A percentile compares a stretch with the other conserved stretches of the same genome.
phyloP scores from a whole-genome alignment of 768 basidiomycete genomes.

The Boletus vermiculosoides region DNA sequence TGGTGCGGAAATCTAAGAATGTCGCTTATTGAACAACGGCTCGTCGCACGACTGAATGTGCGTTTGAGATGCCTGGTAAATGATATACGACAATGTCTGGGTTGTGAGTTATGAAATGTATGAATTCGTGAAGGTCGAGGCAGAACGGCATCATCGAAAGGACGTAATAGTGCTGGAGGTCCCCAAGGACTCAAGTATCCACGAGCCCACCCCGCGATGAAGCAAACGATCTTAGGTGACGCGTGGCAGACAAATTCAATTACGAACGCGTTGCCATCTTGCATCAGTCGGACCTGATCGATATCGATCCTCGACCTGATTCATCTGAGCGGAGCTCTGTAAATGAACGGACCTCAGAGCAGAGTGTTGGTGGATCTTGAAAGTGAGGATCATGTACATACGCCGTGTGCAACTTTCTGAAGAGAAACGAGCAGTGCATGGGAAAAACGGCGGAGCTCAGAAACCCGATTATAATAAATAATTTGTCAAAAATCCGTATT shows the following conservation, averaged over 20 bases:
- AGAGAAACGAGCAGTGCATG: constrained; percentile 21
- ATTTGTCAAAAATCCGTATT: constrained; percentile 13
- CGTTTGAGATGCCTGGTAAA: constrained; percentile 33
- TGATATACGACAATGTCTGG: constrained; percentile 30
- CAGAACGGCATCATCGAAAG: constrained; percentile 23
- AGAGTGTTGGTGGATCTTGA: constrained; percentile 28
- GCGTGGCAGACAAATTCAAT: constrained; percentile 29
- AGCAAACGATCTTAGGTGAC: constrained; percentile 14
- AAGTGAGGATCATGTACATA: constrained; percentile 29
- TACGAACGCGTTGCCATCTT: constrained; percentile 26
- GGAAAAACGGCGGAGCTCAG: constrained; percentile 26
- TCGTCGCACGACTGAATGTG: constrained; percentile 23
- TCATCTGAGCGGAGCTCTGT: constrained; percentile 32
- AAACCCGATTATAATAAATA: constrained; percentile 20
- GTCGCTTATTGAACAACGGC: constrained; percentile 32
- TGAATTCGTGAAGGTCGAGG: constrained; percentile 27
- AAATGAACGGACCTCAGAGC: constrained; percentile 32
- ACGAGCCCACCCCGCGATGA: constrained; percentile 25
- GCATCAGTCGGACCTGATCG: constrained; percentile 28
- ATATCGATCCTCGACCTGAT: constrained; percentile 36
- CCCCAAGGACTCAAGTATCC: constrained; percentile 18
- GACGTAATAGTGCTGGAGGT: constrained; percentile 33
- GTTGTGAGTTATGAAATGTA: constrained; percentile 27
- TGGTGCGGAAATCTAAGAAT: constrained; percentile 29
- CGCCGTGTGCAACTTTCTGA: constrained; percentile 20